phyloP scores from a whole-genome alignment of 352 stramenopile genomes.

The Phytophthora nicotianae region DNA sequence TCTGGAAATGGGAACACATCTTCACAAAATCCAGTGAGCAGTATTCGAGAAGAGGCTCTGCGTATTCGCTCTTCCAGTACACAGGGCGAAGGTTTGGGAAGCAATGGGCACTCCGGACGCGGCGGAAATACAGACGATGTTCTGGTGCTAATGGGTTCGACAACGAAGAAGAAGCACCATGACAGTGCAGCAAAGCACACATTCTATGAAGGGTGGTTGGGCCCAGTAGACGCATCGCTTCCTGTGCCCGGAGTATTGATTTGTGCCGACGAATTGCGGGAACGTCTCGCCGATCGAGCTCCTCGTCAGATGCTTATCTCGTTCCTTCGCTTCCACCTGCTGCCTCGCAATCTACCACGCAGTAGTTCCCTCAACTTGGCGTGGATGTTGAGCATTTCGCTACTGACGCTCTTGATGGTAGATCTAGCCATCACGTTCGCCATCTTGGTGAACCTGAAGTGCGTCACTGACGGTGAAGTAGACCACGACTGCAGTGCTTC shows the following conservation, averaged over 20 bases:
- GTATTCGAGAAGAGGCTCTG: conserved; percentile 75
- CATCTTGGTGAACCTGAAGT: conserved; percentile 83
- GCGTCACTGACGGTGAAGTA: conserved; percentile 73
- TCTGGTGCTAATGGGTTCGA: conserved; percentile 28
- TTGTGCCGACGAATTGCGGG: conserved; percentile 65
- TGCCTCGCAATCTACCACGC: conserved; percentile 62
- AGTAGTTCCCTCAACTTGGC: conserved; percentile 58
- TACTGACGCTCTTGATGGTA: conserved; percentile 72
- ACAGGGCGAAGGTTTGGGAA: conserved; percentile 27
- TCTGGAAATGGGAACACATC: conserved; percentile 8
- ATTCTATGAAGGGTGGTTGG: conserved; percentile 77
- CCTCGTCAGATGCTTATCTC: conserved; percentile 43
- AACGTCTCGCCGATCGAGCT: conserved; percentile 55
- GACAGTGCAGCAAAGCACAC: conserved; percentile 37
- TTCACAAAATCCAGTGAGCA: conserved; percentile 37
- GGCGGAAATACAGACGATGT: conserved; percentile 38
- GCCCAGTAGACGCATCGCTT: conserved; percentile 73
- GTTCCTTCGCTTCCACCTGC: conserved; percentile 53
- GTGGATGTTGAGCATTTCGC: conserved; percentile 73
- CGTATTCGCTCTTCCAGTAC: conserved; percentile 66
- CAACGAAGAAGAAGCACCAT: conserved; percentile 31
- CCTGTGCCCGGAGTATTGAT: conserved; percentile 77
- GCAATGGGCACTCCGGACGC: conserved; percentile 33
- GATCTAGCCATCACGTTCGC: conserved; percentile 82
- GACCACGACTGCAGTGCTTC: conserved; percentile 71